phyloP scores from a whole-genome alignment of 2,329 filamentous ascomycete species.

The Venturia effusa region DNA sequence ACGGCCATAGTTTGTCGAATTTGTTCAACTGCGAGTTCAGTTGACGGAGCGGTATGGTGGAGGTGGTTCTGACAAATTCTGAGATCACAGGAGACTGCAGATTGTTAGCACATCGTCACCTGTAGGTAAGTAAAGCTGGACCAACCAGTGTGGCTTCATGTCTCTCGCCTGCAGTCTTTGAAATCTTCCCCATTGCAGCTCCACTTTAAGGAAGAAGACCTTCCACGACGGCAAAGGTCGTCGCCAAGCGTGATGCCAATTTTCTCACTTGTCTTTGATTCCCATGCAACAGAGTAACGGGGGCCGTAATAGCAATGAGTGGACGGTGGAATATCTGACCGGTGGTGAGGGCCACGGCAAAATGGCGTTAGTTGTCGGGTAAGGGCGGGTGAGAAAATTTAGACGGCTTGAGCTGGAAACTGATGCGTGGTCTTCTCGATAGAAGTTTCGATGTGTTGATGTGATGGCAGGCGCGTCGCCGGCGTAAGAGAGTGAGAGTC shows the following conservation, averaged over 20 bases:
- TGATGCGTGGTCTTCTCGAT: neutral
- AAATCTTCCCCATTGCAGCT: conserved; percentile 42
- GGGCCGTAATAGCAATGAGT: too few species aligned
- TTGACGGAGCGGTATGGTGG: conserved; percentile 58
- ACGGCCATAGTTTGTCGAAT: conserved; percentile 87
- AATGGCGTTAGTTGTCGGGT: neutral
- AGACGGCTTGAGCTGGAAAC: neutral
- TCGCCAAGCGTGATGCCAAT: neutral
- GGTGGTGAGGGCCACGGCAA: neutral
- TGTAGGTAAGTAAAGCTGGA: neutral
- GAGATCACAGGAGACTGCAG: conserved; percentile 76
- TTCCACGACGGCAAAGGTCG: conserved; percentile 16
- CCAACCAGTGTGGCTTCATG: conserved; percentile 42
- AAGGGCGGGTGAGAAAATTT: neutral
- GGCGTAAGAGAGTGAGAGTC: neutral
- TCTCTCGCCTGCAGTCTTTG: conserved; percentile 42
- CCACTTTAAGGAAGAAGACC: conserved; percentile 24
- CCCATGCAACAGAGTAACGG: too few species aligned
- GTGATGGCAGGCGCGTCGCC: neutral
- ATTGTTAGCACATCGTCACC: neutral
- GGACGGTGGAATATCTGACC: neutral
- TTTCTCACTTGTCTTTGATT: neutral
- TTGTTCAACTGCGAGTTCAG: conserved; percentile 65
- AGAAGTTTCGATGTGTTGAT: neutral
- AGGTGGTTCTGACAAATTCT: conserved; percentile 64